Evolutionary conservation across 345 rosid genomes (phyloP), one percentile per base, ranked within the genome.

Genomic region (Angophora floribunda): DNA sequence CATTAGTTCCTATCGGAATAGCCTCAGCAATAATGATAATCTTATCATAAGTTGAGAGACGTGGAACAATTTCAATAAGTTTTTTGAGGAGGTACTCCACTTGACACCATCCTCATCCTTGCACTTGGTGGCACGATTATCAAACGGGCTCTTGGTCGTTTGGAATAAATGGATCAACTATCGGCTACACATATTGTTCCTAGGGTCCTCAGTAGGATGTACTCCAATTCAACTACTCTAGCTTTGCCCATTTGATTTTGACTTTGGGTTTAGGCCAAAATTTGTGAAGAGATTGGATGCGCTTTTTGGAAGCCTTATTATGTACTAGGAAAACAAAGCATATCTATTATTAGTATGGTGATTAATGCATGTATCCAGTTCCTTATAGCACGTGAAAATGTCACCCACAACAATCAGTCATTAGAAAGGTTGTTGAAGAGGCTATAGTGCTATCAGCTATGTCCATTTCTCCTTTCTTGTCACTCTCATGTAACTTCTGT

Each of bases 221-320:
- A 7, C 32, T 65, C 36, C 16, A 15, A n/a, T 65, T n/a, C 79
- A 32, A 67, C 11, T 67, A 4, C 70, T 28, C 30, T 6, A 0
- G 36, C 22, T 4, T 36, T 2, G 12, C 1, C 49, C 9, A 5
- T 36, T 11, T 17, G 49, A 1, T 9, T 41, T 26, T 0, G 13
- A 75, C 3, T 21, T 0, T 41, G 84, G 19, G 49, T 19, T 75
- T 5, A 10, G 84, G 15, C 26, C 24, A 41, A 21, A 19, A 17
- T 75, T 3, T 17, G 49, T 41, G 9, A 19, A 1, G 36, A 63
- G 41, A n/a, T 0, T 63, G 41, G 36, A 13, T 7, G 19, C 41
- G n/a, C 41, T 13, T 63, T 63, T 63, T 13, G 41, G 75, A 63
- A 63, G 32, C 75, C 75, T n/a, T 63, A 2, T 9, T 10, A 2